Evolutionary conservation across 495 filamentous ascomycete species (phyloP).

Genomic region (Saxophila tyrrhenica): DNA sequence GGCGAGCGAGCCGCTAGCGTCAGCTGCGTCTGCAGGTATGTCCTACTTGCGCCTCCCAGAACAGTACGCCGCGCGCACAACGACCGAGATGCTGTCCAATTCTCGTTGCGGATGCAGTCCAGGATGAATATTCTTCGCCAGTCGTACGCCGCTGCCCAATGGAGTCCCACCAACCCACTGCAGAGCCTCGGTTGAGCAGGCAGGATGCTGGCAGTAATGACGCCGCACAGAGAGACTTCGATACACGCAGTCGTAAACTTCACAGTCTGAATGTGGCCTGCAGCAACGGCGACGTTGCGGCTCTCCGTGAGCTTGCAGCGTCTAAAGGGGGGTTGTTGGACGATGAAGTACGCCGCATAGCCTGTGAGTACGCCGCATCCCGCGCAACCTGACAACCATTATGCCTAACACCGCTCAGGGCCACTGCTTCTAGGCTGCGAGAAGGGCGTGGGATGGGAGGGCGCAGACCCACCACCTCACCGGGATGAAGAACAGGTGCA

Average conservation of each 20-base stretch:
- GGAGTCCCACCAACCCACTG: background rate
- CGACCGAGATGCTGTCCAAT: background rate
- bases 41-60: background rate
- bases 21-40: too few relatives aligned
- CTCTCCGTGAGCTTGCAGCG: constrained; percentile 54
- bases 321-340: constrained; percentile 64
- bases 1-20: too few relatives aligned
- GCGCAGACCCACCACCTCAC: constrained; percentile 52
- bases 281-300: constrained; percentile 46
- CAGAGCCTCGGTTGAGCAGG: too few relatives aligned
- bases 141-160: too few relatives aligned
- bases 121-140: background rate
- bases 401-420: constrained; percentile 46
- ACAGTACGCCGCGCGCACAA: too few relatives aligned
- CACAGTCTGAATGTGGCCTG: constrained; percentile 55
- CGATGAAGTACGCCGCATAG: constrained; percentile 67
- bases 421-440: constrained; percentile 61
- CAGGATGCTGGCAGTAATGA: too few relatives aligned
- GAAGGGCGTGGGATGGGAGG: too few relatives aligned
- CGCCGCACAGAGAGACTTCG: too few relatives aligned
- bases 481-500: constrained; percentile 79
- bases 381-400: background rate
- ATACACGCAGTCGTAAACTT: too few relatives aligned
- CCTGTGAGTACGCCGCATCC: constrained; percentile 52
- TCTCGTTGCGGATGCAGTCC: background rate